Conservation (phyloP, 2,329 filamentous ascomycete species). For the Aspergillus viridinutans region DNA sequence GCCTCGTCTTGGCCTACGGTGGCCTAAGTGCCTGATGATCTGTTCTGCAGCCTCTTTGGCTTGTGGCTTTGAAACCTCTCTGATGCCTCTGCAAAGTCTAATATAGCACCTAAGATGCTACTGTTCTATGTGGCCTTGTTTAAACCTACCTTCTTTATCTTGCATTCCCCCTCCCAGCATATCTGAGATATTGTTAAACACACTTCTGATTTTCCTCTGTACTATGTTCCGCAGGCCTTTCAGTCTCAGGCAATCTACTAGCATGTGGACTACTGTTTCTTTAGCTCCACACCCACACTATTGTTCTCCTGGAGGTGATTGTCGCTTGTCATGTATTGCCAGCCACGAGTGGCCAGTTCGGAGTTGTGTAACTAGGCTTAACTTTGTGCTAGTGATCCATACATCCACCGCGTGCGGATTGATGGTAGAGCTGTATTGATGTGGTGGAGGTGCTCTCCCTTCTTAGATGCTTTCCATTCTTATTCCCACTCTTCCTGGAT, state of each 20-base stretch:
- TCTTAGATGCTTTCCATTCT: slow-evolving; percentile 11
- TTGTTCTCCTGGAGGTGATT: slow-evolving; percentile 6
- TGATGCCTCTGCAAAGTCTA: slow-evolving; percentile 12
- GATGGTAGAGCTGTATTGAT: slow-evolving; percentile 6
- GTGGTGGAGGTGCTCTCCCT: slow-evolving; percentile 9
- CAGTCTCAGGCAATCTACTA: slow-evolving; percentile 16
- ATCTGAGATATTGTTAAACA: slow-evolving; percentile 17
- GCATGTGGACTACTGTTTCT: slow-evolving; percentile 17
- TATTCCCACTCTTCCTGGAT: slow-evolving; percentile 5
- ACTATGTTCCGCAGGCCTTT: slow-evolving; percentile 4
- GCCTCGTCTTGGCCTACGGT: slow-evolving; percentile 13
- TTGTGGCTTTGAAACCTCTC: slow-evolving; percentile 5
- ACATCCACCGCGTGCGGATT: slow-evolving; percentile 5
- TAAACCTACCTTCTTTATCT: slow-evolving; percentile 12
- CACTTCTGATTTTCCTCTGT: slow-evolving; percentile 12
- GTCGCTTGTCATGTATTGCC: slow-evolving; percentile 9
- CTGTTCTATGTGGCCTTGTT: slow-evolving; percentile 4
- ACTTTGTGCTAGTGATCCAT: slow-evolving; percentile 12
- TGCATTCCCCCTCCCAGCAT: slow-evolving; percentile 20
- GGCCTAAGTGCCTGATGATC: slow-evolving; percentile 5
- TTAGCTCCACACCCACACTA: slow-evolving; percentile 16
- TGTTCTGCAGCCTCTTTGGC: slow-evolving; percentile 7
- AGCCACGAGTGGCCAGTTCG: slow-evolving; percentile 20
- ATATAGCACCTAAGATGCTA: slow-evolving; percentile 4
- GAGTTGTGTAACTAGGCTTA: slow-evolving; percentile 17